Percentiles rank a stretch among this genome's conserved stretches.
Conservation (phyloP, 2,329 filamentous ascomycete species). For the Didymosphaeria variabile region DNA sequence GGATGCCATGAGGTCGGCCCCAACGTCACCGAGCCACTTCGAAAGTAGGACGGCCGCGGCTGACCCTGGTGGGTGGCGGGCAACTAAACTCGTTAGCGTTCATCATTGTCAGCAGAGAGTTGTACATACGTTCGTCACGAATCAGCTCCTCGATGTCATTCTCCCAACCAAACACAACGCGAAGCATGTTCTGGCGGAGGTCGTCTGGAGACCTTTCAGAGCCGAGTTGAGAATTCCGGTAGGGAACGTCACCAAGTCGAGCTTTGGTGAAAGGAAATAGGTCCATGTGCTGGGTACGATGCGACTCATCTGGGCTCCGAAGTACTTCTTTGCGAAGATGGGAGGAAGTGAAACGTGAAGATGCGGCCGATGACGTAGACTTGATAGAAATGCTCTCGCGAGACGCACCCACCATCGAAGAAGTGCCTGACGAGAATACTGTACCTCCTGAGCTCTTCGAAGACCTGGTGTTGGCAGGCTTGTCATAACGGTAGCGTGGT, state of each 20-base stretch:
- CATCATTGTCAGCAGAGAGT: not conserved
- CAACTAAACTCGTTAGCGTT: slow-evolving; percentile 57
- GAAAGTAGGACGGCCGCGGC: slow-evolving; percentile 82
- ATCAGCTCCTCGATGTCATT: slow-evolving; percentile 83
- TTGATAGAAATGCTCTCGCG: slow-evolving; percentile 66
- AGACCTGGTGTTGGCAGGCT: slow-evolving; percentile 42
- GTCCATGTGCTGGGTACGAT: slow-evolving; percentile 69
- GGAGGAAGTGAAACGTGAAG: slow-evolving; percentile 64
- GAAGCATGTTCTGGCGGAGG: slow-evolving; percentile 88
- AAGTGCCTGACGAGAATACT: slow-evolving; percentile 73
- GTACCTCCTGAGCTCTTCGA: slow-evolving; percentile 60
- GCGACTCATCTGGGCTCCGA: slow-evolving; percentile 75
- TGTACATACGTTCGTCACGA: slow-evolving; percentile 74
- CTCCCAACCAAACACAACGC: slow-evolving; percentile 94
- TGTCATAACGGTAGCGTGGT: slow-evolving; percentile 58
- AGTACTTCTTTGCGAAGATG: slow-evolving; percentile 82
- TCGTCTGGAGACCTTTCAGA: slow-evolving; percentile 68
- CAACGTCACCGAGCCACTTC: slow-evolving; percentile 91
- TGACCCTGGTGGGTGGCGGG: slow-evolving; percentile 75
- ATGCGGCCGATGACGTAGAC: slow-evolving; percentile 62
- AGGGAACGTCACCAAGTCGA: slow-evolving; percentile 82
- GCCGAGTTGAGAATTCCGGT: slow-evolving; percentile 71
- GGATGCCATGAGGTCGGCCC: slow-evolving; percentile 80
- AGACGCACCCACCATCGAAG: slow-evolving; percentile 53
- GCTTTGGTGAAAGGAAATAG: slow-evolving; percentile 87